A percentile compares a stretch with the other conserved stretches of the same genome.
phyloP scores from a whole-genome alignment of 768 basidiomycete species.

The Lactifluus echinatus region DNA sequence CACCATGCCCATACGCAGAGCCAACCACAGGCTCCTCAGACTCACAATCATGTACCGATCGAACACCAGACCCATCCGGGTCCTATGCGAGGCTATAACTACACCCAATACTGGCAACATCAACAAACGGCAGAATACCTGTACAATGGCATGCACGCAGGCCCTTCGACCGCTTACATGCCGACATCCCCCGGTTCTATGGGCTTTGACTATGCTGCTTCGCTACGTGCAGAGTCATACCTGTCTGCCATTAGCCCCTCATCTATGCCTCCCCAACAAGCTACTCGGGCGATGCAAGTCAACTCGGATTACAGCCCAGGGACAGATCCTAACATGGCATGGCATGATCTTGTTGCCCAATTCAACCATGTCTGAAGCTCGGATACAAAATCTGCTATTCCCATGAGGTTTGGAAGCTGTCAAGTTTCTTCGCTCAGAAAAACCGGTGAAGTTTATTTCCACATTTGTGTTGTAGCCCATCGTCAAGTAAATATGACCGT shows the following conservation, averaged over 20 bases:
- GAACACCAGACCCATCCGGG: constrained; percentile 11
- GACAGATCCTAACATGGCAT: constrained; percentile 19
- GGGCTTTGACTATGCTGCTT: constrained; percentile 21
- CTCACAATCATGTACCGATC: constrained; percentile 9
- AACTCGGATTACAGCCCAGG: constrained; percentile 16
- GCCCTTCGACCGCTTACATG: constrained; percentile 1
- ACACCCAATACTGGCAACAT: constrained; percentile 20
- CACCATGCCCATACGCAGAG: constrained; percentile 4
- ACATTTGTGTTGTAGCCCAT: constrained; percentile 16
- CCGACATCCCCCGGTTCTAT: constrained; percentile 14
- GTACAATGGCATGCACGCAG: constrained; percentile 12
- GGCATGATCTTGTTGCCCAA: constrained; percentile 21
- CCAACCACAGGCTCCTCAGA: constrained; percentile 4
- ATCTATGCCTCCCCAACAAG: constrained; percentile 5
- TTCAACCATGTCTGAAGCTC: constrained; percentile 19
- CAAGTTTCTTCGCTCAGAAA: background rate
- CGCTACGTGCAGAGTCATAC: constrained; percentile 18
- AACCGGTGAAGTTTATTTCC: constrained; percentile 3
- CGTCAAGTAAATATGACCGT: constrained; percentile 2
- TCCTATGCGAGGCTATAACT: constrained; percentile 13
- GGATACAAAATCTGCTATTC: background rate
- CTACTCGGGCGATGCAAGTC: constrained; percentile 9
- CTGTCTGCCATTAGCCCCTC: constrained; percentile 2
- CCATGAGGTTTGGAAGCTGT: background rate
- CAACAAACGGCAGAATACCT: constrained; percentile 11